These are phyloP conservation scores for Globisporangium heterothallicum DNA, from an alignment of 352 stramenopile species.

Conservation along the genomic window DNA sequence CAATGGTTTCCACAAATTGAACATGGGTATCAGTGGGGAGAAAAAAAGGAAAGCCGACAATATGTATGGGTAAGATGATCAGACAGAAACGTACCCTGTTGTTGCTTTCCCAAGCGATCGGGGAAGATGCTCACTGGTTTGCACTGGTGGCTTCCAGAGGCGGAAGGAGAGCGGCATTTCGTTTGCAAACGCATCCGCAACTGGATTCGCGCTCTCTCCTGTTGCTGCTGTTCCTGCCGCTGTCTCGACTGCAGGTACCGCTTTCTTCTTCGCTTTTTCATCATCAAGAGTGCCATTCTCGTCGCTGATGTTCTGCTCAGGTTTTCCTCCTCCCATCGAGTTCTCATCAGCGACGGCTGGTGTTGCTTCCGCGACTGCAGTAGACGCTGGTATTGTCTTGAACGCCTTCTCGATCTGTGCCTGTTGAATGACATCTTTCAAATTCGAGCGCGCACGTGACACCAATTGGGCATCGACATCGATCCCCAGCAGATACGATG, in stretches of 20 bases:
- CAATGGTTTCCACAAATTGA: too few species aligned
- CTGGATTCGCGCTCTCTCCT: slow-evolving; percentile 10
- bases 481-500: slow-evolving; percentile 57
- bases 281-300: neutral
- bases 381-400: slow-evolving; percentile 30
- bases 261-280: neutral
- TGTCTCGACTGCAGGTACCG: slow-evolving; percentile 6
- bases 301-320: neutral
- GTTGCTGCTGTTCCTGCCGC: neutral
- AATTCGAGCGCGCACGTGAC: slow-evolving; percentile 41
- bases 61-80: too few species aligned
- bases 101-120: slow-evolving; percentile 45
- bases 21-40: too few species aligned
- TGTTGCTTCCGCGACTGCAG: neutral
- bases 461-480: slow-evolving; percentile 72
- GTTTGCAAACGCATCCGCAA: slow-evolving; percentile 28
- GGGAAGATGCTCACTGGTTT: slow-evolving; percentile 21
- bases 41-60: neutral
- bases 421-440: slow-evolving; percentile 64
- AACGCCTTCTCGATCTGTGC: slow-evolving; percentile 53
- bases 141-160: slow-evolving; percentile 54
- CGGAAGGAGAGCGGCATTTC: slow-evolving; percentile 63
- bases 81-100: slow-evolving; percentile 34
- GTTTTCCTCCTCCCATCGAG: too few species aligned
- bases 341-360: too few species aligned